These are phyloP conservation scores for Annona cherimola DNA, from an alignment of 164 flowering plant species.

Conservation along the genomic window DNA sequence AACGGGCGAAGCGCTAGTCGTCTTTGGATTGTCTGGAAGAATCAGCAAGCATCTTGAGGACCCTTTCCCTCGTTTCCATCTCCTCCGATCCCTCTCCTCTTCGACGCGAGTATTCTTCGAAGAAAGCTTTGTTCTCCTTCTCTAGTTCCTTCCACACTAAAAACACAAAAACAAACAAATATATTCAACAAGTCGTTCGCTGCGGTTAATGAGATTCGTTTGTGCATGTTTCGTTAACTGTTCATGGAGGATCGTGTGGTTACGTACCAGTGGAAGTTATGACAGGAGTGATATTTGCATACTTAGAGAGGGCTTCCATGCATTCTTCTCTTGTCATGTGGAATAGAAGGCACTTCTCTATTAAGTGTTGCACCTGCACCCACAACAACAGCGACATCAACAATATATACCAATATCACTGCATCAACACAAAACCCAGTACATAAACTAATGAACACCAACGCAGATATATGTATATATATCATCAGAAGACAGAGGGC, in stretches of 20 bases:
- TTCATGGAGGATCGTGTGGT: neutral
- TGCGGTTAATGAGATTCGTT: neutral
- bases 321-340: slow-evolving; percentile 83
- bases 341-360: slow-evolving; percentile 76
- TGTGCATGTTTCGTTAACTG: neutral
- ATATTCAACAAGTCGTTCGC: neutral
- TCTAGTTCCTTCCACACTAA: slow-evolving; percentile 90
- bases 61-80: slow-evolving; percentile 32
- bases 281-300: slow-evolving; percentile 71
- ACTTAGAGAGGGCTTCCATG: slow-evolving; percentile 80
- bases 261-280: slow-evolving; percentile 73
- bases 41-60: slow-evolving; percentile 52
- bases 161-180: neutral
- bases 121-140: slow-evolving; percentile 88
- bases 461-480: too few species aligned
- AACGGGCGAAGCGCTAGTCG: too few species aligned
- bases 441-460: neutral
- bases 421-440: neutral
- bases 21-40: slow-evolving; percentile 16
- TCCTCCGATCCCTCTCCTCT: slow-evolving; percentile 30
- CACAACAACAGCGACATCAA: too few species aligned
- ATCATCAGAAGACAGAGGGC: too few species aligned
- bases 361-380: slow-evolving; percentile 91
- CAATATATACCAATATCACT: too few species aligned
- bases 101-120: slow-evolving; percentile 46